Evolutionary conservation across 177 flowering plant genomes (phyloP).

Genomic region (Vitis hybrid): DNA sequence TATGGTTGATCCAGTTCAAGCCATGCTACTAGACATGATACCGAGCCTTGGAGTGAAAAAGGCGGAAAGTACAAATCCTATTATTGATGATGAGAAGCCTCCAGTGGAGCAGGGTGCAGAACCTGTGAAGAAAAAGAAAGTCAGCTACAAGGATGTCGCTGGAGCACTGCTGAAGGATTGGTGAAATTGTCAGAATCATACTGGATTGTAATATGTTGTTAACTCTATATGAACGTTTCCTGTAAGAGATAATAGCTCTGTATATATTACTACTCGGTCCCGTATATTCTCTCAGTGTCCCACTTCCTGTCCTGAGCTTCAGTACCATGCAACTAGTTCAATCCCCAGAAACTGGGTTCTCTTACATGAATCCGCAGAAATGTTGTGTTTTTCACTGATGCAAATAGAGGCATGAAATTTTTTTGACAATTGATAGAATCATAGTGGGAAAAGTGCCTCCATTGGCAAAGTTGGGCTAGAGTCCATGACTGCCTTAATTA

Average conservation of each 20-base stretch:
- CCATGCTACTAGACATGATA: constrained; percentile 79
- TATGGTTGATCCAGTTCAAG: constrained; percentile 66
- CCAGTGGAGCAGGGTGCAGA: constrained; percentile 18
- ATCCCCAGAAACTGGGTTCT: no score
- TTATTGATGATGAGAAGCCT: constrained; percentile 20
- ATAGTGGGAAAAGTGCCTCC: no score
- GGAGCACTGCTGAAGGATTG: constrained; percentile 74
- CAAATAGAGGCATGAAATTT: no score
- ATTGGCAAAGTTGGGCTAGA: no score
- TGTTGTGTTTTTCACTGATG: no score
- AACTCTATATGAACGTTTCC: neutral
- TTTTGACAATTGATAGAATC: no score
- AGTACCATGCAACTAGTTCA: no score
- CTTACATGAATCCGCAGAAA: no score
- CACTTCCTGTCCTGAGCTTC: neutral
- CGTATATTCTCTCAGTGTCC: neutral
- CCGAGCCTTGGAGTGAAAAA: constrained; percentile 59
- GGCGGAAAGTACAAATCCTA: constrained; percentile 18
- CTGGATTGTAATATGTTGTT: neutral
- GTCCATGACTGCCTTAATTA: no score
- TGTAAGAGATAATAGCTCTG: no score
- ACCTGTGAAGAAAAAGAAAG: constrained; percentile 77
- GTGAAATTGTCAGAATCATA: constrained; percentile 25
- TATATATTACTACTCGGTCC: no score
- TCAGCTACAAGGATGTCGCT: constrained; percentile 91